A percentile compares a stretch with the other conserved stretches of the same genome.
Evolutionary conservation across 371 early-diverging fungal species (phyloP).

Genomic region (Mortierella sp.): DNA sequence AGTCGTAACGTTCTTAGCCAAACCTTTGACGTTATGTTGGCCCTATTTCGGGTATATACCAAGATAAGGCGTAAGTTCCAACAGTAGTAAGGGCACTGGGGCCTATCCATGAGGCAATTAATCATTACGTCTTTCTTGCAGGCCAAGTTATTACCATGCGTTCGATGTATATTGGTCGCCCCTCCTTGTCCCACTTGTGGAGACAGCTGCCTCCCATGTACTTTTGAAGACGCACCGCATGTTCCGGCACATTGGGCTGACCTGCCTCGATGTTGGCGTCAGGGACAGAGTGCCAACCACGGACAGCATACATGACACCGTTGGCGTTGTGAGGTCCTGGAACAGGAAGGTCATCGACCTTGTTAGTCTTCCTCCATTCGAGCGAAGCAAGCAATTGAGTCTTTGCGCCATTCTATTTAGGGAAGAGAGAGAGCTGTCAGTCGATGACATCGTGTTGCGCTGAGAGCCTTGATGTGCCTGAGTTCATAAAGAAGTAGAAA

Average conservation of each 20-base stretch:
- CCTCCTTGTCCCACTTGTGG: conserved; percentile 85
- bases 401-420: conserved; percentile 72
- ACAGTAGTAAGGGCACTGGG: too few relatives aligned
- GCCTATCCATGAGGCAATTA: too few relatives aligned
- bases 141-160: conserved; percentile 78
- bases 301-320: conserved; percentile 78
- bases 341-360: conserved; percentile 75
- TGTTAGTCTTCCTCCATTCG: conserved; percentile 75
- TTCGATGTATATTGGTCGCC: conserved; percentile 85
- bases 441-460: conserved; percentile 7
- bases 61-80: too few relatives aligned
- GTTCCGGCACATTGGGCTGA: conserved; percentile 72
- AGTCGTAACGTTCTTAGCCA: conserved; percentile 71
- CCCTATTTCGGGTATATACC: too few relatives aligned
- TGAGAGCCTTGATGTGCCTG: conserved; percentile 3
- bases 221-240: conserved; percentile 70
- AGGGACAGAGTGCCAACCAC: conserved; percentile 72
- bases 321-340: conserved; percentile 69
- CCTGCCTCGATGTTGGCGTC: conserved; percentile 74
- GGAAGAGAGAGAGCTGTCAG: too few relatives aligned
- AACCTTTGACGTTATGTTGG: conserved; percentile 76
- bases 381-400: conserved; percentile 73
- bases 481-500: not conserved
- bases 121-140: too few relatives aligned
- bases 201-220: conserved; percentile 85